Conservation (phyloP, 805 yeast species). For the Candida patagonica region DNA sequence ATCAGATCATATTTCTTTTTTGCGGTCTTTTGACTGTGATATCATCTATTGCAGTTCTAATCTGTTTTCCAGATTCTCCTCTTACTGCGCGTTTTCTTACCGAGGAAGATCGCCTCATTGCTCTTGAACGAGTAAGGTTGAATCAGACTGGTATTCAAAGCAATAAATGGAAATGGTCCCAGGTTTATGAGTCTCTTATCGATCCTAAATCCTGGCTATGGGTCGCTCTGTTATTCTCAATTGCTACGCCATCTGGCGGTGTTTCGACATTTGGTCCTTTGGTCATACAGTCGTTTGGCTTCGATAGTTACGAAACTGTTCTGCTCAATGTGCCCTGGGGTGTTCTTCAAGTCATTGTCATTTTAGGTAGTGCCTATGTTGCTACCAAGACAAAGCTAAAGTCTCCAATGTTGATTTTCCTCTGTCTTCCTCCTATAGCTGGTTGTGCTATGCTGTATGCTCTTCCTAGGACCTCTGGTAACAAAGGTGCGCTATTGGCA, state of each 20-base stretch:
- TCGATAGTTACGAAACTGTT: conserved; percentile 24
- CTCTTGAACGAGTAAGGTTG: conserved; percentile 16
- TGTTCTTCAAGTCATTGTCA: conserved; percentile 24
- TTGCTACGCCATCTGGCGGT: conserved; percentile 25
- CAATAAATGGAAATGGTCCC: conserved; percentile 32
- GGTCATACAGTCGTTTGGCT: conserved; percentile 26
- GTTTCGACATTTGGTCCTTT: conserved; percentile 27
- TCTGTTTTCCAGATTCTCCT: conserved; percentile 39
- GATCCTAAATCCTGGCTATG: conserved; percentile 32
- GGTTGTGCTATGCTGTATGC: conserved; percentile 2
- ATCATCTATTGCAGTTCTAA: conserved; percentile 17
- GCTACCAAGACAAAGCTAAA: conserved; percentile 18
- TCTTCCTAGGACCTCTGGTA: conserved; percentile 1
- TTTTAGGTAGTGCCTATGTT: conserved; percentile 21
- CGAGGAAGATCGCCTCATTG: conserved; percentile 36
- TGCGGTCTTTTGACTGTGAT: conserved; percentile 46
- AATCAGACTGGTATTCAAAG: conserved; percentile 39
- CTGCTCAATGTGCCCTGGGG: conserved; percentile 29
- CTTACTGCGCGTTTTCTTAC: conserved; percentile 33
- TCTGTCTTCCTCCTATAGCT: conserved; percentile 2
- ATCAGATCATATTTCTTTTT: conserved; percentile 48
- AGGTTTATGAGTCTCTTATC: conserved; percentile 34
- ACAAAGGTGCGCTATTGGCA: too few relatives aligned
- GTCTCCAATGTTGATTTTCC: conserved; percentile 17
- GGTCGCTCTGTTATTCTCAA: conserved; percentile 22